These are phyloP conservation scores for Podila verticillata DNA, from an alignment of 192 early-diverging fungal genomes.

Conservation along the genomic window DNA sequence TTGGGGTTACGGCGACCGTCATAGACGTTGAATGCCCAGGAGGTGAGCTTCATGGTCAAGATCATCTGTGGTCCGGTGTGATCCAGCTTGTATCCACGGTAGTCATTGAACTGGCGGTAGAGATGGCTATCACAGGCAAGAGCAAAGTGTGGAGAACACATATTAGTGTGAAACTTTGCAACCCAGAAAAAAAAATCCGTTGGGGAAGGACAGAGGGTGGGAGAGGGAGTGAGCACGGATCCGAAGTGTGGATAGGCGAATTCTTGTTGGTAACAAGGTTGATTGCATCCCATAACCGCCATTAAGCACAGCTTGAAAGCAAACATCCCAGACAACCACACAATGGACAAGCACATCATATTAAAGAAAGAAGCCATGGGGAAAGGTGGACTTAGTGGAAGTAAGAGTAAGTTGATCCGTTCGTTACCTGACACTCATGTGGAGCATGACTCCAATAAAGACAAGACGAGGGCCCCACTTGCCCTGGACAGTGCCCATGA, in stretches of 20 bases:
- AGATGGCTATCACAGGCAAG: slow-evolving; percentile 53
- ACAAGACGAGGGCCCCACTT: slow-evolving; percentile 64
- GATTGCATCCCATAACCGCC: not conserved
- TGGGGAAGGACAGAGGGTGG: slow-evolving; percentile 7
- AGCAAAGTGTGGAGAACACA: slow-evolving; percentile 4
- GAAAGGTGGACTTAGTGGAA: no score
- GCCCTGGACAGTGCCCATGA: slow-evolving; percentile 59
- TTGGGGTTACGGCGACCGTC: slow-evolving; percentile 72
- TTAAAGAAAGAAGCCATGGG: no score
- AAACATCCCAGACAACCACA: not conserved
- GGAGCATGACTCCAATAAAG: slow-evolving; percentile 69
- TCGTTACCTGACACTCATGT: slow-evolving; percentile 65
- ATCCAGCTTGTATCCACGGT: slow-evolving; percentile 72
- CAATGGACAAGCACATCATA: no score
- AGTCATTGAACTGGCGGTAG: slow-evolving; percentile 54
- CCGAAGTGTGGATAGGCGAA: not conserved
- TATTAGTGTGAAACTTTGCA: not conserved
- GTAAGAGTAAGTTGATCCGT: not conserved
- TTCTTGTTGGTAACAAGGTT: slow-evolving; percentile 4
- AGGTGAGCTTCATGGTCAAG: slow-evolving; percentile 90
- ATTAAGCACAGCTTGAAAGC: not conserved
- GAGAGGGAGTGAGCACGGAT: not conserved
- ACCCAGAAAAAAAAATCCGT: slow-evolving; percentile 9
- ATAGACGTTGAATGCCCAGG: slow-evolving; percentile 84
- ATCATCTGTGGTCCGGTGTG: slow-evolving; percentile 95